Evolutionary conservation across 371 early-diverging fungal species (phyloP), one percentile per base, ranked within the genome.

Genomic region (Dipsacomyces acuminosporus): DNA sequence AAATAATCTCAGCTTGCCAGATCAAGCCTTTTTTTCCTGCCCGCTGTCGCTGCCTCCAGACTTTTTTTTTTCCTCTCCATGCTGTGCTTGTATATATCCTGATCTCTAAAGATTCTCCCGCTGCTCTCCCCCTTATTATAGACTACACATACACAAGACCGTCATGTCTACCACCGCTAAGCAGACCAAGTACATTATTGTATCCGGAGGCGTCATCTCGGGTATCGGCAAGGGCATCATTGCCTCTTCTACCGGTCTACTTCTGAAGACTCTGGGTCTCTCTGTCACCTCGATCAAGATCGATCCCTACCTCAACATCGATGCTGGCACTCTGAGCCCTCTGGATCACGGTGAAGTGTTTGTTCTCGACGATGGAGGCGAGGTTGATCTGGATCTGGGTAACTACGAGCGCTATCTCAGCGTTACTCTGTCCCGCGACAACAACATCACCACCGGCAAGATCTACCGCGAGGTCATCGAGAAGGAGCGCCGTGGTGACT

Each of bases 281-380:
- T 80, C 82, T 41, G 99, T 99, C 19, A 96, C 98, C 43, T 89
- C 96, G 56, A 94, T 99, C 82, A 99, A 99, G 79, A 99, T 99
- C 62, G 99, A 99, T 75, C 99, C 99, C 20, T 99, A 99, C 77
- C 81, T 99, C 54, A 99, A 99, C 83, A 96, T 94, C 70, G 98
- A 99, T 75, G 98, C 98, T 49, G 99, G 99, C 69, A 90, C 95
- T 20, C 79, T 99, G 78, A 88, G 85, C 54, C 99, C 99, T 54
- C 78, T 94, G 46, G 99, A 99, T 76, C 99, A 99, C 77, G 99
- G 97, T 85, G 99, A 99, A 67, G 99, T 99, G 17, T 99, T 95
- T 79, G 99, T 99, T 14, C 82, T 99, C 51, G 89, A 96, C 60
- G 99, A 99, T 74, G 99, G 99, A 51, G 97, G 96, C 60, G 99